Percentiles rank a stretch among this genome's conserved stretches.
Conservation (phyloP, 768 basidiomycete genomes). For the Podaxis sp. region DNA sequence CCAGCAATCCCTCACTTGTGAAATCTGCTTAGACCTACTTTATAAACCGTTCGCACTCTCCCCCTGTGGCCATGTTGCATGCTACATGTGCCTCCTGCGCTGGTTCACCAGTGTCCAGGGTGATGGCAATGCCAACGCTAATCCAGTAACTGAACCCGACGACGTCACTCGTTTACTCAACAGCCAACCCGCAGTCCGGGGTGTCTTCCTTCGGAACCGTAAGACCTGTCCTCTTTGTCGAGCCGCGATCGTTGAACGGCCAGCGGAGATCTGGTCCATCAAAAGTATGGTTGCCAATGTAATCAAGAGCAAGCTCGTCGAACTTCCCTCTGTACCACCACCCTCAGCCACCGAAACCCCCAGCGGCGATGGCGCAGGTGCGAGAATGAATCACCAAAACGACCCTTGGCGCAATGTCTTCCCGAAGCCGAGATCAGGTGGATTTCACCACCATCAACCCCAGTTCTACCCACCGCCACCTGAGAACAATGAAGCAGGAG, state of each 20-base stretch:
- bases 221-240: constrained; percentile 82
- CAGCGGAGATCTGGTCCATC: constrained; percentile 70
- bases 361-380: constrained; percentile 17
- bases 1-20: constrained; percentile 68
- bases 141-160: constrained; percentile 25
- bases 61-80: constrained; percentile 75
- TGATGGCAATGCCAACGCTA: constrained; percentile 17
- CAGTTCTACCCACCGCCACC: constrained; percentile 18
- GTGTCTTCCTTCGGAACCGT: constrained; percentile 46
- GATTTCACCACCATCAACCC: constrained; percentile 11
- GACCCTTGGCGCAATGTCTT: constrained; percentile 76
- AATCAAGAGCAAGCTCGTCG: constrained; percentile 53
- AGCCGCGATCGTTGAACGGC: constrained; percentile 54
- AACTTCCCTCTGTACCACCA: constrained; percentile 26
- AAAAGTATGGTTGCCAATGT: constrained; percentile 61
- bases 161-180: constrained; percentile 34
- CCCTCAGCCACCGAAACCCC: constrained; percentile 27
- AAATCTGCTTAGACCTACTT: constrained; percentile 77
- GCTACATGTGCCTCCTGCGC: constrained; percentile 67
- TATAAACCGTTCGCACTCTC: constrained; percentile 72
- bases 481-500: constrained; percentile 22
- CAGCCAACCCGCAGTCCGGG: constrained; percentile 32
- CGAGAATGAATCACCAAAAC: constrained; percentile 15
- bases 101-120: constrained; percentile 64
- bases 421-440: constrained; percentile 19